Evolutionary conservation across 164 flowering plant species (phyloP).

Genomic region (Sedum album): DNA sequence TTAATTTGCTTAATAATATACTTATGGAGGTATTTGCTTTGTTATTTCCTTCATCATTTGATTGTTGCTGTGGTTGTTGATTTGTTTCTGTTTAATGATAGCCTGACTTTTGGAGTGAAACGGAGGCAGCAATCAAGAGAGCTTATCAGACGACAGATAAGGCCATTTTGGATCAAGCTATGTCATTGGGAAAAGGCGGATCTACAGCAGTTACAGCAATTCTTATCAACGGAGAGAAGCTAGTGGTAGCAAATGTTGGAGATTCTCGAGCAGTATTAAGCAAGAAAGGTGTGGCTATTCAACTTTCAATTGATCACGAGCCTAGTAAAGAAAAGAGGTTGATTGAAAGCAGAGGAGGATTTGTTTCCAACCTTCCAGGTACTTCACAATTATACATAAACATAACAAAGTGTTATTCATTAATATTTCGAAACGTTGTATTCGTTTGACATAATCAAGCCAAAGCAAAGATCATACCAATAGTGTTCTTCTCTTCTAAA

Average conservation of each 20-base stretch:
- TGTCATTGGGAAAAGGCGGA: conserved; percentile 59
- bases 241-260: conserved; percentile 60
- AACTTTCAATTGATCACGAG: conserved; percentile 63
- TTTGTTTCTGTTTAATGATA: conserved; percentile 20
- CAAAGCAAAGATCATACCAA: too few species aligned
- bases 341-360: conserved; percentile 62
- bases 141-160: conserved; percentile 60
- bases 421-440: neutral
- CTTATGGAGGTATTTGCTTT: conserved; percentile 25
- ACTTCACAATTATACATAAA: neutral
- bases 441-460: neutral
- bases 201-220: conserved; percentile 93
- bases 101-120: conserved; percentile 56
- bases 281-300: conserved; percentile 47
- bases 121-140: conserved; percentile 57
- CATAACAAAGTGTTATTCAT: neutral
- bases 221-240: conserved; percentile 44
- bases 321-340: conserved; percentile 41
- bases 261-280: conserved; percentile 58
- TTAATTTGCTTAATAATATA: conserved; percentile 31
- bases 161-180: conserved; percentile 42
- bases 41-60: neutral
- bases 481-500: neutral
- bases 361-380: conserved; percentile 70
- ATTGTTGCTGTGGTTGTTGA: neutral